Conservation (phyloP, 2,329 filamentous ascomycete species). For the Ceratocystis smalleyi region DNA sequence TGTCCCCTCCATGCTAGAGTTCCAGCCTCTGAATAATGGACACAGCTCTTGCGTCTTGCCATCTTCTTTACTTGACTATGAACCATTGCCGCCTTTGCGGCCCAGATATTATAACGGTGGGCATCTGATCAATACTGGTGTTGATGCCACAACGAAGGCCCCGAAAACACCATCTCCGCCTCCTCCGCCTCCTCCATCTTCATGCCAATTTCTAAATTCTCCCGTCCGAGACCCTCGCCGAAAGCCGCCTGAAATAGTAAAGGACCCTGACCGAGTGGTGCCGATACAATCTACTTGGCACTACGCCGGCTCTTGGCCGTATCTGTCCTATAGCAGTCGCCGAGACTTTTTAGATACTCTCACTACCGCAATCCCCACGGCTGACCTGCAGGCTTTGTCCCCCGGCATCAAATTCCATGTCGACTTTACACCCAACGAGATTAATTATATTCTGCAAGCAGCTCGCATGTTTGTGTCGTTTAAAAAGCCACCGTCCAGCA, state of each 20-base stretch:
- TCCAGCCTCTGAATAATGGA: background rate
- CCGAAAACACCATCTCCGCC: too few species aligned
- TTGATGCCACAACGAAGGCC: too few species aligned
- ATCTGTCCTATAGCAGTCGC: background rate
- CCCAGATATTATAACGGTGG: too few species aligned
- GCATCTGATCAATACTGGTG: background rate
- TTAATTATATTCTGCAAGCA: slow-evolving; percentile 19
- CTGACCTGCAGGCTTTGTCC: background rate
- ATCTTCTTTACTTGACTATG: background rate
- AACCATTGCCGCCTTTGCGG: background rate
- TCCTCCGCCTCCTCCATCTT: background rate
- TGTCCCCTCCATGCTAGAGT: background rate
- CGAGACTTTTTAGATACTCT: background rate
- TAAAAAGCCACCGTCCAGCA: slow-evolving; percentile 8
- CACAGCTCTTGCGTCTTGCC: background rate
- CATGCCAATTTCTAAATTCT: background rate
- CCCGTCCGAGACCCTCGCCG: background rate
- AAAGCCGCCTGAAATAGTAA: background rate
- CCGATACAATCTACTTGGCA: background rate
- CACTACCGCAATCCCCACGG: background rate
- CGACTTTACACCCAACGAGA: slow-evolving; percentile 31
- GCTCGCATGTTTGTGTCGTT: slow-evolving; percentile 12
- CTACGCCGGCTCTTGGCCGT: background rate
- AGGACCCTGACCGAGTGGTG: background rate
- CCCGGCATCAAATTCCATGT: slow-evolving; percentile 24